Evolutionary conservation across 176 grass and related monocot species (phyloP).

Genomic region (Rhynchospora breviuscula): DNA sequence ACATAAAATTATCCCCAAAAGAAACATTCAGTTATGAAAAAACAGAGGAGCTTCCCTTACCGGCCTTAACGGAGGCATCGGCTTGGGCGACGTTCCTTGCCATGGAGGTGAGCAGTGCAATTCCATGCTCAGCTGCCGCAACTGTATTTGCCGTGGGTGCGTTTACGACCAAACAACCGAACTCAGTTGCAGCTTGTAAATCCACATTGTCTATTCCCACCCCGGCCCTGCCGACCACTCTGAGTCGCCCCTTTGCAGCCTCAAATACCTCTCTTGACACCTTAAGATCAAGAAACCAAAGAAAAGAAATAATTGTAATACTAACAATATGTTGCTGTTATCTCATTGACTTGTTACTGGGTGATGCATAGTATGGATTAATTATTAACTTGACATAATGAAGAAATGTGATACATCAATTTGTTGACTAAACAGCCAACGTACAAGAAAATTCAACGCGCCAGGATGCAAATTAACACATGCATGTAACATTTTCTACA

Average conservation of each 20-base stretch:
- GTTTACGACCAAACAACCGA: conserved; percentile 67
- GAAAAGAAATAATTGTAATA: background rate
- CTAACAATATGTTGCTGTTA: background rate
- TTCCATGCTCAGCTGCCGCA: conserved; percentile 70
- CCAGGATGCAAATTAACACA: background rate
- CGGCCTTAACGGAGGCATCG: conserved; percentile 54
- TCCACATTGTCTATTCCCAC: conserved; percentile 88
- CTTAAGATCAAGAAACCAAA: background rate
- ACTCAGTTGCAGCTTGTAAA: conserved; percentile 63
- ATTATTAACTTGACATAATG: too few species aligned
- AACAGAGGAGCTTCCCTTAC: conserved; percentile 26
- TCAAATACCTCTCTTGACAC: conserved; percentile 62
- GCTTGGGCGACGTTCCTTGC: conserved; percentile 63
- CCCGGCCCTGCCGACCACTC: conserved; percentile 57
- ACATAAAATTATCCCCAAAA: background rate
- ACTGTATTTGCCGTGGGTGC: conserved; percentile 66
- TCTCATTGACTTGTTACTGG: too few species aligned
- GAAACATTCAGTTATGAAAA: background rate
- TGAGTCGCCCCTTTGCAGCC: conserved; percentile 38
- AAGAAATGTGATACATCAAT: background rate
- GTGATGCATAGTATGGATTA: background rate
- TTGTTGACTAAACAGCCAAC: background rate
- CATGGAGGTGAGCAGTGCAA: conserved; percentile 70
- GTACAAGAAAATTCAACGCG: background rate
- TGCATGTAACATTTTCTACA: background rate